Conservation (phyloP, 2,329 filamentous ascomycete species). For the Ceratocystis cubensis region DNA sequence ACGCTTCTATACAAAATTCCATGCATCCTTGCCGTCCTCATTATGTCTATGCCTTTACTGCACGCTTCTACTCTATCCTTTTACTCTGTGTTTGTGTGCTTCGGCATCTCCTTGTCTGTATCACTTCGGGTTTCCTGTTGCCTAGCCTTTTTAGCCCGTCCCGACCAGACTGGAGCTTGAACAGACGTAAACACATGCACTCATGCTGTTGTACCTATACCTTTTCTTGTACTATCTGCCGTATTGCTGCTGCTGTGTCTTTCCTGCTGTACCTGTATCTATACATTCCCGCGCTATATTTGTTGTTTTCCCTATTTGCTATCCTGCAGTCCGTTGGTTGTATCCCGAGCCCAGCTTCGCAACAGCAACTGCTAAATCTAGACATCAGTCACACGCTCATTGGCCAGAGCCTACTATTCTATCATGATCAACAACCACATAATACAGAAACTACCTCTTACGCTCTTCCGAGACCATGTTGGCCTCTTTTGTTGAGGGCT, state of each 20-base stretch:
- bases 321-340: background rate
- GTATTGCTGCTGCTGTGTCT: background rate
- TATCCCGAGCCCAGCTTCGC: too few species aligned
- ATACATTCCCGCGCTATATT: background rate
- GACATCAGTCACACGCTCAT: background rate
- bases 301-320: background rate
- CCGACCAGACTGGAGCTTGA: background rate
- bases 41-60: background rate
- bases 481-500: background rate
- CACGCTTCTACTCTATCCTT: too few species aligned
- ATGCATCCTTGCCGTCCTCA: background rate
- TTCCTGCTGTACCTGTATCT: background rate
- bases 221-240: background rate
- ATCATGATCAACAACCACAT: conserved; percentile 1
- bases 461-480: background rate
- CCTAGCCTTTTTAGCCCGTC: conserved; percentile 2
- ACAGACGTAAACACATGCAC: background rate
- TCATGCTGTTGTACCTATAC: background rate
- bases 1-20: background rate
- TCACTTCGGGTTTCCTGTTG: background rate
- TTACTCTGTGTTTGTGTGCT: background rate
- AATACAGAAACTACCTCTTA: background rate
- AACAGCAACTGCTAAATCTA: background rate
- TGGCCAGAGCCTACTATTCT: background rate
- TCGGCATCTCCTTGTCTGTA: conserved; percentile 6